These are phyloP conservation scores for Nepenthes alata DNA, from an alignment of 179 eudicot genomes.

Conservation along the genomic window DNA sequence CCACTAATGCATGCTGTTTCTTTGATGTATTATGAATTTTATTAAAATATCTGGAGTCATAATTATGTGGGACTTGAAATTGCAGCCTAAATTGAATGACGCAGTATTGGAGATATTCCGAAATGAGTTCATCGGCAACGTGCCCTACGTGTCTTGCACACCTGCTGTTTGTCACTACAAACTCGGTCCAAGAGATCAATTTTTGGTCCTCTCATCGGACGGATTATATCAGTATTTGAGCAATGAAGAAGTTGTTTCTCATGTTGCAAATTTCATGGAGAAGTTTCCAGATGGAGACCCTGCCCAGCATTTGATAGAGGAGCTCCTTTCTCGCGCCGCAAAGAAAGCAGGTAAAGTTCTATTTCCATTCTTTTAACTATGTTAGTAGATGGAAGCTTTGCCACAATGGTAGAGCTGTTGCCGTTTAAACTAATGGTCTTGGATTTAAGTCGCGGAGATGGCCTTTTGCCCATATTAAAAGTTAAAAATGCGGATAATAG, in stretches of 20 bases:
- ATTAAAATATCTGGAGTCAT: no score
- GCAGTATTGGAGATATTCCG: constrained; percentile 83
- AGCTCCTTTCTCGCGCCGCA: constrained; percentile 88
- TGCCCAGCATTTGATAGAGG: constrained; percentile 94
- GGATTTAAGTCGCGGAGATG: no score
- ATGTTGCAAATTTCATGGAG: constrained; percentile 77
- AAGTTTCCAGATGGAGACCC: constrained; percentile 21
- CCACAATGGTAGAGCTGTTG: no score
- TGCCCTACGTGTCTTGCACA: constrained; percentile 69
- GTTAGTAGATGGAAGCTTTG: no score
- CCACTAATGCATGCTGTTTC: no score
- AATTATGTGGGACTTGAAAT: no score
- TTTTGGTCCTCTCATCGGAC: constrained; percentile 94
- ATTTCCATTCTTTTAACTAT: background rate
- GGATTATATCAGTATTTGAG: constrained; percentile 13
- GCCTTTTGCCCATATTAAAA: no score
- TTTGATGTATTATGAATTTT: no score
- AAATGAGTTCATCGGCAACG: constrained; percentile 80
- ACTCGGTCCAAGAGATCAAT: constrained; percentile 74
- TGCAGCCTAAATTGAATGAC: constrained; percentile 86
- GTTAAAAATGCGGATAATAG: no score
- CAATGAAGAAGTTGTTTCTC: constrained; percentile 79
- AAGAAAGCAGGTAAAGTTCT: constrained; percentile 78
- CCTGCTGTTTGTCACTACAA: constrained; percentile 83
- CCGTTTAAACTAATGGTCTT: no score